Evolutionary conservation across 345 rosid genomes (phyloP), one percentile per base, ranked within the genome.

Genomic region (Gossypium mustelinum): DNA sequence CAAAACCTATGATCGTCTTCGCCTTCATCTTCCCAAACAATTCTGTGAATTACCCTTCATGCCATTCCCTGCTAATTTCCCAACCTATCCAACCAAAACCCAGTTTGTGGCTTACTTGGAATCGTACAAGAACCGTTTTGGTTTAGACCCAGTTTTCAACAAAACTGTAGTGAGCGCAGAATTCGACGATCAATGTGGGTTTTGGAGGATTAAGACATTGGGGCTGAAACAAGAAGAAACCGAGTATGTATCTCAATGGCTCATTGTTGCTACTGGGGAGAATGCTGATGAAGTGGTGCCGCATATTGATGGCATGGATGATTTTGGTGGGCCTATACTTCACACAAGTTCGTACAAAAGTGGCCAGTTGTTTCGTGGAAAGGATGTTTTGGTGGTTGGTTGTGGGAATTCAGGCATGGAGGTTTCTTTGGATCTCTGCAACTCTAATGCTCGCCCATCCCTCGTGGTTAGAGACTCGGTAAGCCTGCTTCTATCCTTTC

Each of bases 361-460:
- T 7, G 97, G 97, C 0, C 86, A 87, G 25, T 9, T 76, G 73
- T 88, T 90, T 59, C 48, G 74, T 11, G 86, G 79, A 43, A 86
- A 85, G 80, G 82, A 51, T 14, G 93, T 92, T 50, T 82, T 94
- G 81, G 98, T 92, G 1, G 90, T 94, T 48, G 98, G 98, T 2
- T 94, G 97, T 83, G 98, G 97, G 17, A 94, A 94, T 80, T 94
- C 98, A 0, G 98, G 98, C 62, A 92, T 94, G 98, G 97, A 94
- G 81, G 90, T 94, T 54, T 82, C 86, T 76, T 87, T 94, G 84
- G 98, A 94, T 77, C 96, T 94, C 71, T 87, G 91, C 90, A 88
- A 92, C 81, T 81, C 79, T 68, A 80, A 75, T 72, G 91, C 94
- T 69, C 81, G 50, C 39, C 92, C 97, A 3, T 86, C 90, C 65